Evolutionary conservation across 2,329 filamentous ascomycete species (phyloP).

Genomic region (Chaetomium strumarium): DNA sequence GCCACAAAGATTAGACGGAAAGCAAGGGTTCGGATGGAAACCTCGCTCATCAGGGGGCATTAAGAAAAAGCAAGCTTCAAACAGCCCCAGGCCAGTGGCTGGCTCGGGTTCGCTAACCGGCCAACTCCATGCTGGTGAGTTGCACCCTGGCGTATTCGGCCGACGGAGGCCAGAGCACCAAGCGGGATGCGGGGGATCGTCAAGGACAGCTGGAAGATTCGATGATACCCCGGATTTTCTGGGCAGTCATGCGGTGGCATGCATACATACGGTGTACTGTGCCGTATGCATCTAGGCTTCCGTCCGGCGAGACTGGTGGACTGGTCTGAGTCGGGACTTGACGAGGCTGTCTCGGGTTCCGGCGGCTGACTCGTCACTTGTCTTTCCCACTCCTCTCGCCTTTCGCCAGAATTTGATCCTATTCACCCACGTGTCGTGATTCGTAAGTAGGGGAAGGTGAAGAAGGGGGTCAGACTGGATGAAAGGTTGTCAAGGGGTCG

Average conservation of each 20-base stretch:
- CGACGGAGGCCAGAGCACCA: not conserved
- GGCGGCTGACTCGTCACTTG: not conserved
- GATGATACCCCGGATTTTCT: not conserved
- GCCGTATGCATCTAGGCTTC: not conserved
- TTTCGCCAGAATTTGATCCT: not conserved
- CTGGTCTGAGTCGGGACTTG: not conserved
- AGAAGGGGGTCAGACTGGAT: constrained; percentile 4
- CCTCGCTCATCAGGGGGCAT: not conserved
- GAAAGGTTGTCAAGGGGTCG: not conserved
- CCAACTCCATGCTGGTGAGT: not conserved
- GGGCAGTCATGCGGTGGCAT: constrained; percentile 3
- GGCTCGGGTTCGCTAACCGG: constrained; percentile 1
- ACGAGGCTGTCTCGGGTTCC: constrained; percentile 6
- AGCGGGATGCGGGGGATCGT: constrained; percentile 10
- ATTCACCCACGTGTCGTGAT: not conserved
- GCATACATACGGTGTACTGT: not conserved
- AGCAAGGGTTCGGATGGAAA: not conserved
- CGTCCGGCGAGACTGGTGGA: constrained; percentile 1
- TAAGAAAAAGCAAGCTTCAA: not conserved
- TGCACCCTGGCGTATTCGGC: not conserved
- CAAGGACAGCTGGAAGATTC: not conserved
- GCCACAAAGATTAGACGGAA: not conserved
- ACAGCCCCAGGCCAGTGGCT: not conserved
- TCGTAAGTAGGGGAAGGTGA: not conserved
- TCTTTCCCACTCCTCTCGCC: not conserved